A percentile compares a stretch with the other conserved stretches of the same genome.
phyloP scores from a whole-genome alignment of 495 filamentous ascomycete genomes.

The Daldinia caldariorum region DNA sequence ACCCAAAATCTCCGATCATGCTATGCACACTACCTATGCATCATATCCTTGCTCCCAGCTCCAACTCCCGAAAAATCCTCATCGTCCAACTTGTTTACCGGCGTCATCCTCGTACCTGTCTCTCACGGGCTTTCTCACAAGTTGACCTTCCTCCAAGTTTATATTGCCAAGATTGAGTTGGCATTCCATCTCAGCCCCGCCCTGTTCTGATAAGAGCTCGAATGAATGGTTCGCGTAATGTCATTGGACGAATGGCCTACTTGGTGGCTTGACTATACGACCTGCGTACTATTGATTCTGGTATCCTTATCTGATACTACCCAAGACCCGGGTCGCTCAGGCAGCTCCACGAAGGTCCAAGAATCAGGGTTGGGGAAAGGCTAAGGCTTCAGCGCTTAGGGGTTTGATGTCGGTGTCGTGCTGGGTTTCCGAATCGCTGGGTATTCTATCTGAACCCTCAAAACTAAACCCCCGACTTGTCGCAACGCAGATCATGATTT shows the following conservation, averaged over 20 bases:
- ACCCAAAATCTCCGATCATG: slow-evolving; percentile 29
- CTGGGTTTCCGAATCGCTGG: neutral
- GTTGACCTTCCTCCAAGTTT: slow-evolving; percentile 26
- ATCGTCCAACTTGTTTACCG: slow-evolving; percentile 33
- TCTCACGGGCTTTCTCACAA: slow-evolving; percentile 20
- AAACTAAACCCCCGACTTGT: neutral
- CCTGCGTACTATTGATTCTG: slow-evolving; percentile 20
- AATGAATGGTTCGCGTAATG: neutral
- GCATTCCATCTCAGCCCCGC: slow-evolving; percentile 33
- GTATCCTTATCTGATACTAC: slow-evolving; percentile 27
- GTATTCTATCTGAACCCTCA: slow-evolving; percentile 5
- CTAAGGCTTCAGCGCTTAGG: slow-evolving; percentile 13
- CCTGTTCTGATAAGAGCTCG: slow-evolving; percentile 29
- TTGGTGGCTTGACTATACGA: slow-evolving; percentile 19
- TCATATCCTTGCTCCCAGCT: slow-evolving; percentile 13
- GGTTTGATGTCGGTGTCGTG: neutral
- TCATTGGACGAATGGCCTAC: slow-evolving; percentile 26
- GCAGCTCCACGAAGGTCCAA: slow-evolving; percentile 16
- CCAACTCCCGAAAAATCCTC: slow-evolving; percentile 37
- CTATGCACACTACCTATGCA: neutral
- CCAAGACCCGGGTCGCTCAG: slow-evolving; percentile 16
- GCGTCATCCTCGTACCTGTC: slow-evolving; percentile 12
- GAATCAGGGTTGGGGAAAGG: slow-evolving; percentile 18
- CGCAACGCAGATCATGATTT: slow-evolving; percentile 2
- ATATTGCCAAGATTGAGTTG: slow-evolving; percentile 39